A percentile compares a stretch with the other conserved stretches of the same genome.
Evolutionary conservation across 768 basidiomycete species (phyloP).

Genomic region (Suillus americanus): DNA sequence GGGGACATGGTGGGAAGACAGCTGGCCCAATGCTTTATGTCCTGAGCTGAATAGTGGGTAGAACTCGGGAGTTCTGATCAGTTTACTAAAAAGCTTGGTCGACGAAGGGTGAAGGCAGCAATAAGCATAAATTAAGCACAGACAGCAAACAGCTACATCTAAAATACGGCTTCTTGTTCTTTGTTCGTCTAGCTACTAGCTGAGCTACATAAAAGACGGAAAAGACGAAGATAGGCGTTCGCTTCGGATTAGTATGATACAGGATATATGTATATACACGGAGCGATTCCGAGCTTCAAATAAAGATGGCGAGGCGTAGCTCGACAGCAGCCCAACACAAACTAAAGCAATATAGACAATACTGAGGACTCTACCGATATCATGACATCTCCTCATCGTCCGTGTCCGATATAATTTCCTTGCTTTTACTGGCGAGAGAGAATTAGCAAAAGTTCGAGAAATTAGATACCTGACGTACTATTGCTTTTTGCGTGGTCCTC

Average conservation of each 20-base stretch:
- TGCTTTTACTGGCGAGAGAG: slow-evolving; percentile 46
- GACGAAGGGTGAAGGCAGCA: neutral
- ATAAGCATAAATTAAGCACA: neutral
- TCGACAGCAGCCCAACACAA: neutral
- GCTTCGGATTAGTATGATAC: neutral
- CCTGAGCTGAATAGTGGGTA: too few relatives aligned
- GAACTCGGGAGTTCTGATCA: too few relatives aligned
- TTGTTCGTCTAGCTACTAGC: neutral
- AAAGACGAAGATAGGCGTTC: neutral
- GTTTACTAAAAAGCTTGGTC: too few relatives aligned
- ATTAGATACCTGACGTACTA: slow-evolving; percentile 47
- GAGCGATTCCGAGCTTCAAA: neutral
- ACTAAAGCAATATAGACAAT: slow-evolving; percentile 16
- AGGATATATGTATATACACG: neutral
- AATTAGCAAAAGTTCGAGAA: slow-evolving; percentile 3
- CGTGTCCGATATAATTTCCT: neutral
- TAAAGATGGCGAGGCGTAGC: neutral
- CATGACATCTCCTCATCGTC: slow-evolving; percentile 72
- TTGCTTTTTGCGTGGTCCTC: slow-evolving; percentile 74
- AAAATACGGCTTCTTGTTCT: neutral
- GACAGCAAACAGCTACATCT: neutral
- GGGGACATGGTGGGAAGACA: too few relatives aligned
- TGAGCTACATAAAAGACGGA: neutral
- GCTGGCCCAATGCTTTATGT: too few relatives aligned
- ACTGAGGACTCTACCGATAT: slow-evolving; percentile 15